Evolutionary conservation across 192 early-diverging fungal genomes (phyloP), one percentile per base, ranked within the genome.

Genomic region (Phycomyces nitens): DNA sequence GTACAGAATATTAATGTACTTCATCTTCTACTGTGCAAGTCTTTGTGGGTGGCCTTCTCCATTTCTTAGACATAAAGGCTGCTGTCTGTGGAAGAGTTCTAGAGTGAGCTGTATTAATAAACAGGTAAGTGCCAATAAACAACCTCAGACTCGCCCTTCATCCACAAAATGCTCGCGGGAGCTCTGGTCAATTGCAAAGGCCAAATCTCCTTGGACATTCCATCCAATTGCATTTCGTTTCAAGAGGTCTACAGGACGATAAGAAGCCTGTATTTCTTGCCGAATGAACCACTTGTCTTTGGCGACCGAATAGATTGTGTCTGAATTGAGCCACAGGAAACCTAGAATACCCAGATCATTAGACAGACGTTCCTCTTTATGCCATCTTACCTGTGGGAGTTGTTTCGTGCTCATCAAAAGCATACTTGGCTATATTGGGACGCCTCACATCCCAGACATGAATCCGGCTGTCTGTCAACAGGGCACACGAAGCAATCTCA

Each of bases 201-300:
- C 80, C 9, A 92, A 23, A 21, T 88, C 78, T 54, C 88, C 91
- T 51, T 81, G 77, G 15, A 78, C 67, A 55, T 83, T 93, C 88
- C 87, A 90, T 0, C 77, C 70, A 10, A 82, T 72, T 15, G 75
- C 86, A 42, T 77, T 71, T 38, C 79, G 75, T 15, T 73, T 80
- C 14, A 90, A 60, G 3, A 84, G 47, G 58, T 78, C 73, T 2
- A 76, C 39, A 2, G 81, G 80, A 8, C 62, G 67, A 60, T 81
- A 81, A 5, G 82, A 66, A 21, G 73, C 73, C 15, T 68, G 44
- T 7, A 89, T 75, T 42, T 84, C 71, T 39, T 85, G 84, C 26
- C 82, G 83, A 5, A 84, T 76, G 68, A 94, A 90, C 16, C 63
- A 81, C n/a, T 84, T 78, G 67, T 94, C 92, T 54, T 92, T 94